phyloP scores from a whole-genome alignment of 129 eudicot genomes.

The Logfia minima region DNA sequence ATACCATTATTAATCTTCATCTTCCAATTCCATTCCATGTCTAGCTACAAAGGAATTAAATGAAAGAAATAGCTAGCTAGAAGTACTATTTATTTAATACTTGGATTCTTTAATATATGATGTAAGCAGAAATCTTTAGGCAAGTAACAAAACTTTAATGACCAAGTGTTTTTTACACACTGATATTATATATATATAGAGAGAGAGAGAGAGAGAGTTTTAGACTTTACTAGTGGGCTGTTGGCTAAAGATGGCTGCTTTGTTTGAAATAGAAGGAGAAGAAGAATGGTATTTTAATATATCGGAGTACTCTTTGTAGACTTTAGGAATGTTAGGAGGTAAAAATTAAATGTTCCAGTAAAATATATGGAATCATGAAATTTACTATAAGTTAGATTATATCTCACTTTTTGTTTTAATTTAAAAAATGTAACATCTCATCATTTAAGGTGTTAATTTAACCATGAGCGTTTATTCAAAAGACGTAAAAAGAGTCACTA shows the following conservation, averaged over 20 bases:
- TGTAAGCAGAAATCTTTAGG: conserved; percentile 20
- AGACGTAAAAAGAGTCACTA: neutral
- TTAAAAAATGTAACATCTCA: neutral
- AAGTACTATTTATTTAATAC: conserved; percentile 9
- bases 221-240: neutral
- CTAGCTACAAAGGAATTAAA: neutral
- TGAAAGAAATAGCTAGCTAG: neutral
- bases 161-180: neutral
- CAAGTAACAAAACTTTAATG: neutral
- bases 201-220: too few species aligned
- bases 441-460: neutral
- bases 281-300: neutral
- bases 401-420: neutral
- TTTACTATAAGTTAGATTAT: neutral
- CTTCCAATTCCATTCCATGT: conserved; percentile 31
- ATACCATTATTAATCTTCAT: conserved; percentile 24
- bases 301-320: neutral
- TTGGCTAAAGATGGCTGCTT: neutral
- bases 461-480: too few species aligned
- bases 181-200: too few species aligned
- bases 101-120: conserved; percentile 19
- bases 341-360: neutral
- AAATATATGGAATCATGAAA: neutral
- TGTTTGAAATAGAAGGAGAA: neutral
- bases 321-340: neutral